Evolutionary conservation across 208 protist genomes (phyloP), one percentile per base, ranked within the genome.

Genomic region (Acanthamoeba sp.): DNA sequence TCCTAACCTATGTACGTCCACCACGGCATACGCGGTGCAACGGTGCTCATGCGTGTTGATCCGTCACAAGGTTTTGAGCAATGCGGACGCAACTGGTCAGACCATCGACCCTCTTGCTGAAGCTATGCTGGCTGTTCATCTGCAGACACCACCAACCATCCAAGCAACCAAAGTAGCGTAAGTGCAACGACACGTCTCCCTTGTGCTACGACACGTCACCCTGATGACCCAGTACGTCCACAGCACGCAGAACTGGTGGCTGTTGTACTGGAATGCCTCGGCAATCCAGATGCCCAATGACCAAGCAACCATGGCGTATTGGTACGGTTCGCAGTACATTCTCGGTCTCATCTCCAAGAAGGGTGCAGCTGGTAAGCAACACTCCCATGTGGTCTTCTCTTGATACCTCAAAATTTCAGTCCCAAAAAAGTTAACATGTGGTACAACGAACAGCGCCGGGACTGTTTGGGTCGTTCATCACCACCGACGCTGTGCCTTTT

Each of bases 321-420:
- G 71, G 71, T 80, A 80, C n/a, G 71, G 71, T 1, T 80, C 71
- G 34, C 71, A 80, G 71, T 80, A 80, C 36, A 80, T 80, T n/a
- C 18, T 48, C 6, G 34, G 36, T 5, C 29, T 80, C 7, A 34
- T 80, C 27, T 50, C 36, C 38, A 16, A 27, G 32, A 24, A 24
- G 18, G 71, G 71, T 27, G 71, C 71, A 10, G 36, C 27, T 16
- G 71, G 71, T 80, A 80, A 12, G 38, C 32, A 10, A 0, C 18
- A 57, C 18, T 16, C 50, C 50, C 7, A n/a, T n/a, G n/a, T n/a
- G n/a, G n/a, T n/a, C n/a, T n/a, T n/a, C n/a, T n/a, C n/a, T n/a
- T n/a, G n/a, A n/a, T n/a, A n/a, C n/a, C n/a, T n/a, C n/a, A n/a
- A n/a, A n/a, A n/a, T n/a, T n/a, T n/a, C n/a, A n/a, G n/a, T n/a